Base-by-base conservation (phyloP, 495 filamentous ascomycete genomes). In the Penicillium cataractarum region DNA sequence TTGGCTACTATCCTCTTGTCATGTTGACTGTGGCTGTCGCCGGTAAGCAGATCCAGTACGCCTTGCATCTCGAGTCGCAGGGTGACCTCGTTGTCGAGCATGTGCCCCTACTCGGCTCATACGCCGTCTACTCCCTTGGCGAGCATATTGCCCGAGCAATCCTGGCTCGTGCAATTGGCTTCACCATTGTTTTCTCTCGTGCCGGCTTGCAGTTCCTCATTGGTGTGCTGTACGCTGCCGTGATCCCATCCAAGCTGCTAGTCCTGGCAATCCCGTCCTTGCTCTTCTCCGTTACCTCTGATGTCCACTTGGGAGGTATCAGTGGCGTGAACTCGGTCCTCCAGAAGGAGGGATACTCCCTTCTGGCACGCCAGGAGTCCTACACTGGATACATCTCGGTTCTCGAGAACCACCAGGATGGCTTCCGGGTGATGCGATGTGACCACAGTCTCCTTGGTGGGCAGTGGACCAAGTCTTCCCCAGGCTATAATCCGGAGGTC, bases 381-480 rank as follows among this genome's bases (percentile, higher is more conserved):
- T 72, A 87, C 15, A 97, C 95, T 9, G 95, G 95, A 2, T 99
- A 99, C 70, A 78, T 99, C 44, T 97, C 95, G 0, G 90, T 99
- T 6, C 69, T 97, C 37, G 90, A 97, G 46, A 91, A 86, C 65
- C 59, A 82, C 9, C 75, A 88, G 9, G 81, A 87, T 21, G 84
- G 86, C 5, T 97, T 90, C 77, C 83, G 92, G 1, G 86, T 94
- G 13, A 84, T 99, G 86, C 84, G 95, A 53, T 97, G 93, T 68
- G 95, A 97, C 68, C 95, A 99, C 70, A 95, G 91, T 62, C 78
- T 99, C 24, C 85, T 99, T 6, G 95, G 95, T 33, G 95, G 95
- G n/a, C 92, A 97, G 68, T 99, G 94, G 93, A 77, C 70, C 27
- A 74, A 71, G 48, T 53, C 52, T 0, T 50, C 59, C 10, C 62